Evolutionary conservation across 805 yeast species (phyloP), one percentile per base, ranked within the genome.

Genomic region (Candida namnaoensis): DNA sequence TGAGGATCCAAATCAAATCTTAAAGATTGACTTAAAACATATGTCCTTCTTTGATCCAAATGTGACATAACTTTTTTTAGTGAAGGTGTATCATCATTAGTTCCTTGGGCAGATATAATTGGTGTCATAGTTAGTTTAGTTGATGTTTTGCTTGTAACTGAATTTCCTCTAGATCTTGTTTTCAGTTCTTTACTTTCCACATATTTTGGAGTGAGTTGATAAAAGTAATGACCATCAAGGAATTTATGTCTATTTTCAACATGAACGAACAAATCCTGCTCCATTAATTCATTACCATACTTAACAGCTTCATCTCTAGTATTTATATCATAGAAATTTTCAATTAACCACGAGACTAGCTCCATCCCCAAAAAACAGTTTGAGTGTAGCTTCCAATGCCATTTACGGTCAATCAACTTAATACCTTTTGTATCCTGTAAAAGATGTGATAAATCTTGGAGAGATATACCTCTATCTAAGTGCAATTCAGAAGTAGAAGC

Each of bases 151-250:
- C 51, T 39, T 14, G 45, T 39, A 7, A 36, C n/a, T 12, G 42
- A 38, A 35, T 46, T 37, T 28, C 44, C 37, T 40, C 47, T 34
- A 41, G 52, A 35, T 35, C 43, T 34, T 13, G 19, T 33, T 23
- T 47, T 54, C 33, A 46, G 50, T 45, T 46, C 27, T 26, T 61
- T 46, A 35, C 55, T 59, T 35, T 66, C 64, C 11, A 66, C 60
- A 47, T 70, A 83, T 28, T 80, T 82, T 1, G 75, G 74, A 19
- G 69, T 71, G 40, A 90, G 59, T 51, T 77, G 80, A 54, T 91
- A 91, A 60, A 91, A 91, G 57, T 88, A 91, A 54, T 93, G 90
- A 0, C 99, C 99, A 62, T 91, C 95, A 40, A 88, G 62, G 51
- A 93, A 87, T 3, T 83, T 78, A 56, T 91, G 97, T 32, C 91